Conservation (phyloP, 805 yeast species). For the Candida succiphila region DNA sequence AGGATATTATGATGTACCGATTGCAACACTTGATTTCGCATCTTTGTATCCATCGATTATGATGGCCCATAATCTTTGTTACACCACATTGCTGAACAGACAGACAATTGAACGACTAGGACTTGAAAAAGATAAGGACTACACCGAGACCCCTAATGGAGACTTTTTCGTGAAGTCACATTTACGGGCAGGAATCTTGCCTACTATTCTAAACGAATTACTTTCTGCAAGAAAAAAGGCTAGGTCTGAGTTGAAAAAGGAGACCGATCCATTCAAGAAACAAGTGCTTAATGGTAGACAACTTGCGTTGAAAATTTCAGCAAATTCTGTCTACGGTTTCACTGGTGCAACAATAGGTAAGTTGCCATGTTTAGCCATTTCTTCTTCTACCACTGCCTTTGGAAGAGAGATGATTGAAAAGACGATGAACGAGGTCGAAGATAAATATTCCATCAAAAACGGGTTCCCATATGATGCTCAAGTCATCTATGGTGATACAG, state of each 20-base stretch:
- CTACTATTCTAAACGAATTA: slow-evolving; percentile 83
- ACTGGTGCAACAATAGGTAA: slow-evolving; percentile 99
- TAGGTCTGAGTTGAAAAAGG: slow-evolving; percentile 80
- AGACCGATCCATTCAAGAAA: slow-evolving; percentile 86
- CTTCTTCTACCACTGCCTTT: slow-evolving; percentile 90
- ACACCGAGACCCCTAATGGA: slow-evolving; percentile 82
- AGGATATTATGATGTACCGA: slow-evolving; percentile 95
- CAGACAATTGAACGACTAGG: slow-evolving; percentile 56
- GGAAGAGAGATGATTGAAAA: slow-evolving; percentile 96
- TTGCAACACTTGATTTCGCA: slow-evolving; percentile 96
- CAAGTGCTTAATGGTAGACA: slow-evolving; percentile 97
- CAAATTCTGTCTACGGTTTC: slow-evolving; percentile 97
- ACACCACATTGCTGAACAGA: slow-evolving; percentile 74
- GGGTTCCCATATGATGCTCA: slow-evolving; percentile 80
- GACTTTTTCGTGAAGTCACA: slow-evolving; percentile 74
- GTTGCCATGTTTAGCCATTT: slow-evolving; percentile 91
- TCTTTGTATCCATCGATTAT: slow-evolving; percentile 95
- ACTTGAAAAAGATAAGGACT: slow-evolving; percentile 65
- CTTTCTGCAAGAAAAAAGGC: slow-evolving; percentile 90
- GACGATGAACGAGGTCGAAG: slow-evolving; percentile 81
- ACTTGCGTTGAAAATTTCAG: slow-evolving; percentile 90
- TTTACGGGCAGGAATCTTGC: slow-evolving; percentile 76
- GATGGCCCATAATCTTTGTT: slow-evolving; percentile 98
- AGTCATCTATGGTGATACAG: slow-evolving; percentile 97
- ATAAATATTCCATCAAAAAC: slow-evolving; percentile 65